These are phyloP conservation scores for Flaveria linearis DNA, from an alignment of 129 eudicot species.

Conservation along the genomic window DNA sequence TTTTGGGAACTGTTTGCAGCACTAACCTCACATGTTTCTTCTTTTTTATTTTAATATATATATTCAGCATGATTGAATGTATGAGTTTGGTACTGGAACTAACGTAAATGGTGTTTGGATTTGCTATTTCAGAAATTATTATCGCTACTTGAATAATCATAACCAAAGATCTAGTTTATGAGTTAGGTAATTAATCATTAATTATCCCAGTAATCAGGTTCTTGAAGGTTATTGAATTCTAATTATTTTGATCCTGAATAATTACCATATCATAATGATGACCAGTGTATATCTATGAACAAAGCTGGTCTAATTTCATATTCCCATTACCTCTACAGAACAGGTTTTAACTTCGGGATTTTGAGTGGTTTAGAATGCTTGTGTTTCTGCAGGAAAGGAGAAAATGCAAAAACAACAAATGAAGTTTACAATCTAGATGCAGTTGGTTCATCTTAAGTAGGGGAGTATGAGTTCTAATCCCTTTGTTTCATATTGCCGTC, in stretches of 20 bases:
- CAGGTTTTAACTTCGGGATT: not conserved
- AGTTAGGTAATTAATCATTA: slow-evolving; percentile 5
- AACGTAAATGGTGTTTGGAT: slow-evolving; percentile 15
- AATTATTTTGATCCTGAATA: not conserved
- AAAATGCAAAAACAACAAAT: not conserved
- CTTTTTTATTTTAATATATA: not conserved
- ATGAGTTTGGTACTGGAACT: slow-evolving; percentile 15
- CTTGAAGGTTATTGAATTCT: not conserved
- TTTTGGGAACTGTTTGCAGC: slow-evolving; percentile 14
- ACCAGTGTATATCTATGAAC: not conserved
- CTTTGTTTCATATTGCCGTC: slow-evolving; percentile 69
- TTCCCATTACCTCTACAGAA: not conserved
- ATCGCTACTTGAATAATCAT: not conserved
- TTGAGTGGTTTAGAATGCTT: slow-evolving; percentile 3
- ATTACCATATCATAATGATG: not conserved
- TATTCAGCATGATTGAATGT: not conserved
- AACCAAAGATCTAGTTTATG: not conserved
- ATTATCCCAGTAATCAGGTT: slow-evolving; percentile 11
- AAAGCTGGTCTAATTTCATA: not conserved
- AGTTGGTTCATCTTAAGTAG: slow-evolving; percentile 8
- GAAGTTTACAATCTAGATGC: slow-evolving; percentile 25
- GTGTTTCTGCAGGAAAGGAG: slow-evolving; percentile 26
- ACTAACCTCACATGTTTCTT: not conserved
- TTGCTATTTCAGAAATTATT: not conserved
- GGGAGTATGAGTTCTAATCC: slow-evolving; percentile 64